Evolutionary conservation across 306 rosid genomes (phyloP), one percentile per base, ranked within the genome.

Genomic region (Prunus salicina): DNA sequence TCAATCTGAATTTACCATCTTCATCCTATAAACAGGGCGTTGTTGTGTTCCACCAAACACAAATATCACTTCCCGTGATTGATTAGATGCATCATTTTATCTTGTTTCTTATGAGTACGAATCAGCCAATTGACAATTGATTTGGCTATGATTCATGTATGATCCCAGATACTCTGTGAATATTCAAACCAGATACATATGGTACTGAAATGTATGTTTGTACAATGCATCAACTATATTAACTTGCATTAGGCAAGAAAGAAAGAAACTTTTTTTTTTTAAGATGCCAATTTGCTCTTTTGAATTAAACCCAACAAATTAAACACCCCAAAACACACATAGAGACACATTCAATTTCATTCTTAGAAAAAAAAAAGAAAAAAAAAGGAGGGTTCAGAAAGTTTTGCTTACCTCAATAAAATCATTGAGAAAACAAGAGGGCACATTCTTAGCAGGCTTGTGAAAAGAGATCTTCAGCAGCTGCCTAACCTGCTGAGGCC

Each of bases 351-450:
- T 4, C 19, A 43, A 67, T 45, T 22, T 25, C 27, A 22, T 53
- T 13, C 19, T 13, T 30, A 30, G 16, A 16, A 0, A 12, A 3
- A 34, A 1, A 60, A 16, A 0, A 12, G 0, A 34, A 1, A 60
- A 27, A 7, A 14, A 27, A 45, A 47, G 0, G 1, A 25, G 5
- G 2, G 64, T 3, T 2, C 45, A 16, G 8, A 71, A 6, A 20
- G 14, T 10, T 7, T 57, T 38, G 77, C 86, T 85, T 69, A 93
- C 98, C 79, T 88, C 68, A 63, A 94, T 90, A 74, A 66, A 89
- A 64, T 90, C 97, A 3, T 67, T 71, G 75, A 94, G 90, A 69
- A 94, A 82, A 34, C 90, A 94, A 8, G 95, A 38, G 2, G 98
- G 97, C 57, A 86, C 19, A 46, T 72, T 49, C 67, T 66, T 82